Conservation (phyloP, 208 protist genomes). For the Wallacemonas sp. region DNA sequence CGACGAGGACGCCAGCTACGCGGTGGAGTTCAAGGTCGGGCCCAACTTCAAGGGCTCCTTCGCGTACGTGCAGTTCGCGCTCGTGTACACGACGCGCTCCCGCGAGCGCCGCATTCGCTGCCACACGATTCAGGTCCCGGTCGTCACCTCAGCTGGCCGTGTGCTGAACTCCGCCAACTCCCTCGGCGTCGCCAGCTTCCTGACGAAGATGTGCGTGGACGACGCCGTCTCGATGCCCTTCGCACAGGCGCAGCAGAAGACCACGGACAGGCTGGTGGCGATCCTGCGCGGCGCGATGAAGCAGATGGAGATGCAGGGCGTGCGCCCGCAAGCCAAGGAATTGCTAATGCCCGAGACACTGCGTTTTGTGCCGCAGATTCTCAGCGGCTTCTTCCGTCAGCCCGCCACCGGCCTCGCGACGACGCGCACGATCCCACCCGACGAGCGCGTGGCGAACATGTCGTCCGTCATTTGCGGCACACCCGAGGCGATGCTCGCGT, state of each 20-base stretch:
- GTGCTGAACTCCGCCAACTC: slow-evolving; percentile 78
- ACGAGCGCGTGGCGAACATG: slow-evolving; percentile 76
- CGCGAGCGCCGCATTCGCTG: slow-evolving; percentile 85
- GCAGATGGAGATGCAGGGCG: slow-evolving; percentile 48
- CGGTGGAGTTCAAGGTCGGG: slow-evolving; percentile 69
- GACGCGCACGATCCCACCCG: slow-evolving; percentile 49
- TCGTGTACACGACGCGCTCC: slow-evolving; percentile 77
- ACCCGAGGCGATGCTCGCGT: slow-evolving; percentile 63
- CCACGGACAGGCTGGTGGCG: slow-evolving; percentile 53
- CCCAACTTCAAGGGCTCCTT: slow-evolving; percentile 60
- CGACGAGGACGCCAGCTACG: slow-evolving; percentile 89
- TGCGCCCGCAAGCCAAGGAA: slow-evolving; percentile 33
- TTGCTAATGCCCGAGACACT: slow-evolving; percentile 73
- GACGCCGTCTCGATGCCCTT: slow-evolving; percentile 53
- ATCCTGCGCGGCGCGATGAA: slow-evolving; percentile 46
- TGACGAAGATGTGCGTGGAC: slow-evolving; percentile 79
- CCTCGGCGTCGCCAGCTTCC: slow-evolving; percentile 67
- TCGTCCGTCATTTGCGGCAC: slow-evolving; percentile 67
- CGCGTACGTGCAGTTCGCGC: slow-evolving; percentile 82
- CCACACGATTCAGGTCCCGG: slow-evolving; percentile 76
- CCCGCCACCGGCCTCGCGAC: slow-evolving; percentile 49
- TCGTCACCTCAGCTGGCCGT: slow-evolving; percentile 35
- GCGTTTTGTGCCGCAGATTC: slow-evolving; percentile 76
- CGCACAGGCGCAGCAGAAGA: slow-evolving; percentile 56
- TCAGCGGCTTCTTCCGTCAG: slow-evolving; percentile 75